These are phyloP conservation scores for Anacardium occidentale DNA, from an alignment of 345 rosid genomes.

Conservation along the genomic window DNA sequence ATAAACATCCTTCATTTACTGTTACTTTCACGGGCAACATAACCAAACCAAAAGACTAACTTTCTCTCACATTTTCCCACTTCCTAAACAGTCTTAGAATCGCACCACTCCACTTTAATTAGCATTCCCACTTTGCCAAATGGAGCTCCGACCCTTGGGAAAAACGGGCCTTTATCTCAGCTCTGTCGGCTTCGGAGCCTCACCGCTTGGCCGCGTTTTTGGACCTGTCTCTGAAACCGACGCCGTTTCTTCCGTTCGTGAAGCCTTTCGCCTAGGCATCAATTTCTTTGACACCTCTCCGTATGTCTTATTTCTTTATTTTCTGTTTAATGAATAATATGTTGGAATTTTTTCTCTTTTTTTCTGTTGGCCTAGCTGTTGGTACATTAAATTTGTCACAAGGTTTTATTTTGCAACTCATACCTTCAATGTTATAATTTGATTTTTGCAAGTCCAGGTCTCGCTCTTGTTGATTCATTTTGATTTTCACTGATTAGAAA, in stretches of 20 bases:
- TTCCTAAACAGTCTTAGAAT: not conserved
- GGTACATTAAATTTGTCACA: too few species aligned
- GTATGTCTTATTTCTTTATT: slow-evolving; percentile 35
- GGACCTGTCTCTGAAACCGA: slow-evolving; percentile 81
- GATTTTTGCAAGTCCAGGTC: too few species aligned
- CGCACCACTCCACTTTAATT: not conserved
- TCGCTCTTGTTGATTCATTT: too few species aligned
- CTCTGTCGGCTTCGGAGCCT: slow-evolving; percentile 86
- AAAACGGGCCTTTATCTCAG: slow-evolving; percentile 73
- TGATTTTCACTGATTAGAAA: too few species aligned
- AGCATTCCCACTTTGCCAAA: slow-evolving; percentile 30
- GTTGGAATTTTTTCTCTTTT: not conserved
- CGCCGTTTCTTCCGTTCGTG: slow-evolving; percentile 74
- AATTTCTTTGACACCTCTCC: slow-evolving; percentile 99
- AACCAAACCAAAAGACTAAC: not conserved
- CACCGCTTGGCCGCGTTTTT: slow-evolving; percentile 81
- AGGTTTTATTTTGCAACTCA: too few species aligned
- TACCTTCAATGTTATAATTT: too few species aligned
- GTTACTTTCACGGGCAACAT: not conserved
- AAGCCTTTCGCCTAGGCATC: slow-evolving; percentile 79
- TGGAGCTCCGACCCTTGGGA: slow-evolving; percentile 63
- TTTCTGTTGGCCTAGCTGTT: too few species aligned
- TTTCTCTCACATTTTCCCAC: not conserved
- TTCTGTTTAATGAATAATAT: not conserved
- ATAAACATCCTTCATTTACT: not conserved